Evolutionary conservation across 2,329 filamentous ascomycete genomes (phyloP).

Genomic region (Pseudogymnoascus sp.): DNA sequence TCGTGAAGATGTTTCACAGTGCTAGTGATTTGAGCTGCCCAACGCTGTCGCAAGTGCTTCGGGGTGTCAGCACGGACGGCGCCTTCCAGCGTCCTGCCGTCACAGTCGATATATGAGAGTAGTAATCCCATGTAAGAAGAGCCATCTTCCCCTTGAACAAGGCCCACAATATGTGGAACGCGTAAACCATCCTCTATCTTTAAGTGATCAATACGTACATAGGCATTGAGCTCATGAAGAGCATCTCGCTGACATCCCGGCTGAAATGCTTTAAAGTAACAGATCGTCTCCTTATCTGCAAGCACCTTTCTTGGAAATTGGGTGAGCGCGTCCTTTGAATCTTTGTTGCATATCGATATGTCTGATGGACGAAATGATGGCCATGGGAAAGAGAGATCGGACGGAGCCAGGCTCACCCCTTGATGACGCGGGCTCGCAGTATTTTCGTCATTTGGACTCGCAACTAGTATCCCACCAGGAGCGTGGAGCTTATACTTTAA

Average conservation of each 20-base stretch:
- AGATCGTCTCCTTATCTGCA: conserved; percentile 13
- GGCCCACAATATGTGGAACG: conserved; percentile 15
- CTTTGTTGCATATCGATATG: conserved; percentile 14
- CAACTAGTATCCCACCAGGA: conserved; percentile 12
- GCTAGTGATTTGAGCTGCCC: conserved; percentile 18
- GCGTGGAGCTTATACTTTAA: conserved; percentile 16
- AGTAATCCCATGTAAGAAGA: conserved; percentile 17
- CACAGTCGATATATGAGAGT: conserved; percentile 20
- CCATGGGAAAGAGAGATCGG: conserved; percentile 13
- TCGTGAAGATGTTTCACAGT: conserved; percentile 18
- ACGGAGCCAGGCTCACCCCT: conserved; percentile 13
- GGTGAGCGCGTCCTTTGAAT: conserved; percentile 15
- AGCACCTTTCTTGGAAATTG: conserved; percentile 16
- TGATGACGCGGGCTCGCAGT: neutral
- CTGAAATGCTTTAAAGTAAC: conserved; percentile 16
- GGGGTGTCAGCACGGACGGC: conserved; percentile 15
- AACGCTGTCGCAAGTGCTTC: conserved; percentile 17
- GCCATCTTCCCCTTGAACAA: conserved; percentile 17
- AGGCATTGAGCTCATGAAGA: conserved; percentile 17
- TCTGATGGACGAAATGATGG: conserved; percentile 14
- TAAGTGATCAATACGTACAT: conserved; percentile 14
- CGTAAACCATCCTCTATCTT: conserved; percentile 16
- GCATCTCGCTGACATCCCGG: conserved; percentile 11
- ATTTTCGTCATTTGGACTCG: conserved; percentile 10
- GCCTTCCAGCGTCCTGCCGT: conserved; percentile 16